Evolutionary conservation across 208 protist species (phyloP).

Genomic region (Trypanosoma melophagium): DNA sequence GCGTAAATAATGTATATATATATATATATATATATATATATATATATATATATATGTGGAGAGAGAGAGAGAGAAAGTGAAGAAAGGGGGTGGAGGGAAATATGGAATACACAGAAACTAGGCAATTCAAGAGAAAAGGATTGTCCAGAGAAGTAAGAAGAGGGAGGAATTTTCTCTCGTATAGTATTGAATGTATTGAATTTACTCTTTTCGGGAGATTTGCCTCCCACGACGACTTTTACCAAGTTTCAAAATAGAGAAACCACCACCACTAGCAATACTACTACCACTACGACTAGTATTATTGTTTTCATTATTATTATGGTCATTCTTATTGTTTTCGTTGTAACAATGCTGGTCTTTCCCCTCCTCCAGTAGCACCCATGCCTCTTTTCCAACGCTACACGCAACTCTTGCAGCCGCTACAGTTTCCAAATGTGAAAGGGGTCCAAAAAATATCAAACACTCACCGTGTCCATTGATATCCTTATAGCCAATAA

Average conservation of each 20-base stretch:
- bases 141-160: background rate
- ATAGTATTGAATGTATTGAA: background rate
- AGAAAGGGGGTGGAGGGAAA: conserved; percentile 2
- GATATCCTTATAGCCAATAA: conserved; percentile 53
- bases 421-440: conserved; percentile 37
- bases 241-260: too few relatives aligned
- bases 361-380: conserved; percentile 7
- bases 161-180: background rate
- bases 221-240: too few relatives aligned
- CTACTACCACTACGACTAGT: too few relatives aligned
- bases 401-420: conserved; percentile 50
- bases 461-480: conserved; percentile 49
- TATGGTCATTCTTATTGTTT: background rate
- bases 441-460: conserved; percentile 50
- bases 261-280: too few relatives aligned
- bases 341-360: too few relatives aligned
- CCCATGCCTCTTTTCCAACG: conserved; percentile 54
- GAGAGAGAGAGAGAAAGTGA: conserved; percentile 5
- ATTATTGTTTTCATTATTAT: background rate
- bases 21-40: background rate
- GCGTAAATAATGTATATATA: background rate
- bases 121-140: background rate
- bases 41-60: background rate
- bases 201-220: too few relatives aligned
- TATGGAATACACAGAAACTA: too few relatives aligned